These are phyloP conservation scores for Calonectria montana DNA, from an alignment of 2,329 filamentous ascomycete species.

Conservation along the genomic window DNA sequence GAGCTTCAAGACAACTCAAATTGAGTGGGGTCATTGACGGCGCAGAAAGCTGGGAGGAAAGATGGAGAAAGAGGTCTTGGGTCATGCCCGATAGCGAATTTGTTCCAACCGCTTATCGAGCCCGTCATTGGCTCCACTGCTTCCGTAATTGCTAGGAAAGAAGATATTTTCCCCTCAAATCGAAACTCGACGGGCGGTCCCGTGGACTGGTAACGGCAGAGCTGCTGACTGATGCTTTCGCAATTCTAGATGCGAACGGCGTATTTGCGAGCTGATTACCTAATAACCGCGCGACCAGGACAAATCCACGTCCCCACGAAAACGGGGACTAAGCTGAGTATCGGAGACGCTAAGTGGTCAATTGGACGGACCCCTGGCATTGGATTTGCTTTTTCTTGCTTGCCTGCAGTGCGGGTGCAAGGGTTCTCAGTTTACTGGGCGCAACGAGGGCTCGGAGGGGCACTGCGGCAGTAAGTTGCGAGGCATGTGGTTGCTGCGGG, in stretches of 20 bases:
- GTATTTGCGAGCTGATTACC: slow-evolving; percentile 33
- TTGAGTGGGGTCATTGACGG: background rate
- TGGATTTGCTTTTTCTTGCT: background rate
- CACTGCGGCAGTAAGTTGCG: background rate
- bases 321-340: slow-evolving; percentile 13
- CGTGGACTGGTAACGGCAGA: background rate
- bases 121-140: slow-evolving; percentile 35
- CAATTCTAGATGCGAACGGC: slow-evolving; percentile 32
- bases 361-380: background rate
- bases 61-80: background rate
- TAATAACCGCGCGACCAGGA: slow-evolving; percentile 26
- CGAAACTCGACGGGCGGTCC: background rate
- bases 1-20: background rate
- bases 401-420: background rate
- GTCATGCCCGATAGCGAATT: slow-evolving; percentile 14
- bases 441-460: background rate
- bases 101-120: background rate
- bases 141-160: slow-evolving; percentile 15
- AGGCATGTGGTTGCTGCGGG: background rate
- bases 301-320: slow-evolving; percentile 20
- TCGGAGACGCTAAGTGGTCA: slow-evolving; percentile 23
- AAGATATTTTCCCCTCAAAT: slow-evolving; percentile 5
- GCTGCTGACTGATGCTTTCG: slow-evolving; percentile 43
- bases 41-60: background rate
- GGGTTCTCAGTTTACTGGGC: background rate